A percentile compares a stretch with the other conserved stretches of the same genome.
phyloP scores from a whole-genome alignment of 2,329 filamentous ascomycete species.

The Ophiostoma sp. region DNA sequence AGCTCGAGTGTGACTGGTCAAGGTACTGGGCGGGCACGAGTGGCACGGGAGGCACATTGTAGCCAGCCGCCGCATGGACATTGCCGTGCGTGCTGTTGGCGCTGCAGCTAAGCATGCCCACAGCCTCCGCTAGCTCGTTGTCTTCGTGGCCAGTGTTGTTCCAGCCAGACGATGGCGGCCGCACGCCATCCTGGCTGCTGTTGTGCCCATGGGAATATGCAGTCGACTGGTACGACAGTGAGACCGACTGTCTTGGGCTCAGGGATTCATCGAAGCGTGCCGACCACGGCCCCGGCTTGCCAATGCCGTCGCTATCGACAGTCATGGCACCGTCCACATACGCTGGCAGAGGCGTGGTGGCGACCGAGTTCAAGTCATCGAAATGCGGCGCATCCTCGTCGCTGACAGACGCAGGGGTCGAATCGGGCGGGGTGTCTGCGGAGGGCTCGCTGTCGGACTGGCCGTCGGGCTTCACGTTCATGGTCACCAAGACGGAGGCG shows the following conservation, averaged over 20 bases:
- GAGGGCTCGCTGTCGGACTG: background rate
- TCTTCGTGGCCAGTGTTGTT: conserved; percentile 50
- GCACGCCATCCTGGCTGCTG: conserved; percentile 62
- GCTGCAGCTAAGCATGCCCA: conserved; percentile 85
- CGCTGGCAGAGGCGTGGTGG: conserved; percentile 80
- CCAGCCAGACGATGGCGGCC: conserved; percentile 75
- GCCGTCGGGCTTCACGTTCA: conserved; percentile 51
- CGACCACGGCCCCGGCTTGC: conserved; percentile 36
- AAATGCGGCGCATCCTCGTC: conserved; percentile 61
- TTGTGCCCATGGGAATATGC: background rate
- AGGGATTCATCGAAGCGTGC: background rate
- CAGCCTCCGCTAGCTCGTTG: conserved; percentile 79
- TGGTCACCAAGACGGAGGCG: conserved; percentile 88
- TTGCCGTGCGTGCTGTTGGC: conserved; percentile 67
- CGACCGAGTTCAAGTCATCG: conserved; percentile 61
- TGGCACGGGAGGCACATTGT: conserved; percentile 80
- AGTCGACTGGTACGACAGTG: background rate
- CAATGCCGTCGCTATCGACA: conserved; percentile 38
- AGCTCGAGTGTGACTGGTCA: conserved; percentile 40
- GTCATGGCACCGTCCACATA: conserved; percentile 56
- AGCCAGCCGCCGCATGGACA: conserved; percentile 50
- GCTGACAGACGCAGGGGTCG: conserved; percentile 63
- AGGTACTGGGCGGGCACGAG: conserved; percentile 77
- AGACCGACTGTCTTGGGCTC: background rate
- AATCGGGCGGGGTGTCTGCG: conserved; percentile 54